A percentile compares a stretch with the other conserved stretches of the same genome.
Conservation (phyloP, 2,329 filamentous ascomycete species). For the Neophaeococcomyces aloes region DNA sequence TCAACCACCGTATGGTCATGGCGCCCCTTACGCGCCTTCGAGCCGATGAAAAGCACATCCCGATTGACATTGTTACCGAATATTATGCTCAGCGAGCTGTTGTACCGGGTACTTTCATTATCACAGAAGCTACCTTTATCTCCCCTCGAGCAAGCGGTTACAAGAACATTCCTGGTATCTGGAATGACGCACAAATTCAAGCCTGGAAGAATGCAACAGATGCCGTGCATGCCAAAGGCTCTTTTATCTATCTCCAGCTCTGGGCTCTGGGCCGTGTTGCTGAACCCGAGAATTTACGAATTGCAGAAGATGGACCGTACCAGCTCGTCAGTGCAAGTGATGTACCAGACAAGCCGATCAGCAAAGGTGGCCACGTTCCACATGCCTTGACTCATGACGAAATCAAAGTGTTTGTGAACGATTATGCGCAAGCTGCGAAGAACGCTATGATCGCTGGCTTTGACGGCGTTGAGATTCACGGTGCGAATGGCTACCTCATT, state of each 20-base stretch:
- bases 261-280: conserved; percentile 37
- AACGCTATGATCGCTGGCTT: conserved; percentile 48
- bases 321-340: conserved; percentile 7
- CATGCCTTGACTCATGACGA: conserved; percentile 29
- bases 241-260: conserved; percentile 34
- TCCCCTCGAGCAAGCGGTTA: conserved; percentile 6
- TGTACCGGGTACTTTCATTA: conserved; percentile 32
- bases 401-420: conserved; percentile 32
- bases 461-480: conserved; percentile 44
- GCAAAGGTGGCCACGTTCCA: conserved; percentile 17
- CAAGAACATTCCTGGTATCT: conserved; percentile 13
- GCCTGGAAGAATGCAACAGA: conserved; percentile 44
- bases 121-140: conserved; percentile 24
- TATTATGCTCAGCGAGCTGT: conserved; percentile 32
- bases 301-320: not conserved
- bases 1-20: conserved; percentile 43
- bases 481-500: conserved; percentile 41
- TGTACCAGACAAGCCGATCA: not conserved
- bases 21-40: conserved; percentile 47
- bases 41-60: conserved; percentile 35
- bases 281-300: not conserved
- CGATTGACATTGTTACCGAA: conserved; percentile 27
- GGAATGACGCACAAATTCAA: conserved; percentile 30
- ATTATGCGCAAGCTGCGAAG: conserved; percentile 37
- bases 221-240: conserved; percentile 42